Evolutionary conservation across 306 rosid species (phyloP), one percentile per base, ranked within the genome.

Genomic region (Clitoria ternatea): DNA sequence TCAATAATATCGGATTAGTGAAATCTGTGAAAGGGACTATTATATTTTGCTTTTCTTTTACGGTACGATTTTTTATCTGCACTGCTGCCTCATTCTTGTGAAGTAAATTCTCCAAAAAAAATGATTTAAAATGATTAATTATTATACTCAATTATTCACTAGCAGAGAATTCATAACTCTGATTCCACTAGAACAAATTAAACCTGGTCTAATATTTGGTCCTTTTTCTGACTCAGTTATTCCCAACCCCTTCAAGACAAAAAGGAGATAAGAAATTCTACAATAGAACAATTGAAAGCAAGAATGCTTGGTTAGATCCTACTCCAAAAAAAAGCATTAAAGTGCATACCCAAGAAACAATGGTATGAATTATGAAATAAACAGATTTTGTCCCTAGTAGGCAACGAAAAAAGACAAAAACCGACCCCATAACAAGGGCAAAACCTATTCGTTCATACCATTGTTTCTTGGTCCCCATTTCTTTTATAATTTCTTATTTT

Each of bases 391-490:
- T n/a, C n/a, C n/a, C n/a, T n/a, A n/a, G n/a, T n/a, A 66, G 56
- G 61, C 22, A 43, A 67, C 4, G 39, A 54, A 27, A 60, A 30
- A 33, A n/a, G 57, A 60, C 74, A 75, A 2, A 20, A 66, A 13
- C 37, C 17, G 74, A 66, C 42, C 74, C 79, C 23, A 55, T 42
- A 59, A 66, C 53, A 55, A 66, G 74, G 74, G 66, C 74, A 53
- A 66, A 56, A 45, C 69, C 42, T 75, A 24, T 45, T 45, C n/a
- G 55, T 55, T 56, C 69, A 23, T 47, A 22, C 74, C 27, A 14
- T 66, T 66, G 22, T 56, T 44, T 24, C 7, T 10, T 23, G 23
- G 37, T 10, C 13, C 18, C 35, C 12, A 0, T 35, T 49, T 20
- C 40, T 42, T 65, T 66, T 65, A 11, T n/a, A 7, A 26, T 53